Evolutionary conservation across 139 green algal genomes (phyloP).

Genomic region (Dunaliella primolecta): DNA sequence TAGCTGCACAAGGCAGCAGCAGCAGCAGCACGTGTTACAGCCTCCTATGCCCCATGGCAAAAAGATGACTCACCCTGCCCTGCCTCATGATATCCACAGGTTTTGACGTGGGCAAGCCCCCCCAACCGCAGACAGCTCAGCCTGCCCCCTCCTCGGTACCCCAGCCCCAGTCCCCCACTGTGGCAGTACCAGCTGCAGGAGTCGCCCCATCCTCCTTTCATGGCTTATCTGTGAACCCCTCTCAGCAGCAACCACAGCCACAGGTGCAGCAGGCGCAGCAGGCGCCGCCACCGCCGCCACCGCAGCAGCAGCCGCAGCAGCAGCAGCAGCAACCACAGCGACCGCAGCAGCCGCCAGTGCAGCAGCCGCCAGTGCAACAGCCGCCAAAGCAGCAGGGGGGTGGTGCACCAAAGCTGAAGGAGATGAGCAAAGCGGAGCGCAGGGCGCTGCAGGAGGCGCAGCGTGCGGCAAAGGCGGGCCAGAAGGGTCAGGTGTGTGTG

Average conservation of each 20-base stretch:
- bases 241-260: neutral
- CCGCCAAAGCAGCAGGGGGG: neutral
- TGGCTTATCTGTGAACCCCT: neutral
- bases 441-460: slow-evolving; percentile 76
- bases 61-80: no score
- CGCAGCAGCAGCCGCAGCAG: neutral
- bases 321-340: neutral
- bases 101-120: neutral
- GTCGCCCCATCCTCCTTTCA: neutral
- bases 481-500: slow-evolving; percentile 30
- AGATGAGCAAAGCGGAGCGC: slow-evolving; percentile 77
- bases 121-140: neutral
- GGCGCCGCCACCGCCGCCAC: neutral
- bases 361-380: neutral
- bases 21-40: neutral
- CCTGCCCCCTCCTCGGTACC: neutral
- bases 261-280: neutral
- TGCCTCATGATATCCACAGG: neutral
- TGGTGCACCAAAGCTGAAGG: slow-evolving; percentile 29
- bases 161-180: neutral
- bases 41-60: no score
- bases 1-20: no score
- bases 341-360: neutral
- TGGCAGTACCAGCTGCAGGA: neutral
- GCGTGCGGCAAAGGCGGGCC: slow-evolving; percentile 73